Conservation (phyloP, 768 basidiomycete genomes). For the Suillus plorans region DNA sequence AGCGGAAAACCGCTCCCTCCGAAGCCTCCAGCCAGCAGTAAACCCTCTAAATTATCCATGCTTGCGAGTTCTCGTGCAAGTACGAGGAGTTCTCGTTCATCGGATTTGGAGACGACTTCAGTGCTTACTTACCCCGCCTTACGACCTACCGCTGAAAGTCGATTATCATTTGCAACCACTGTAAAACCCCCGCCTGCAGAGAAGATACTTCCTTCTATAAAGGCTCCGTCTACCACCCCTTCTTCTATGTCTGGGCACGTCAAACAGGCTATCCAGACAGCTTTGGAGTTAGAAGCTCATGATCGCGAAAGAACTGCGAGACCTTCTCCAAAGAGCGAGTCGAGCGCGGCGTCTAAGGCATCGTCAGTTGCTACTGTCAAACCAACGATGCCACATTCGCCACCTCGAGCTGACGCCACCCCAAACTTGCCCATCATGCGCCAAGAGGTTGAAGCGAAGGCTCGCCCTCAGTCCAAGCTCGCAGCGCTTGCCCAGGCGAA, state of each 20-base stretch:
- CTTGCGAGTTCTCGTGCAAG: conserved; percentile 67
- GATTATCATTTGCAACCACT: conserved; percentile 30
- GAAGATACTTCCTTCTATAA: conserved; percentile 26
- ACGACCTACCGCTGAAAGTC: conserved; percentile 65
- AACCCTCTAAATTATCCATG: conserved; percentile 67
- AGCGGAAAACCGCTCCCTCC: conserved; percentile 28
- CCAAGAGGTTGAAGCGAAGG: conserved; percentile 18
- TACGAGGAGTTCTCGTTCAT: conserved; percentile 53
- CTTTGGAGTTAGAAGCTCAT: conserved; percentile 58
- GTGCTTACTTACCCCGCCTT: conserved; percentile 72
- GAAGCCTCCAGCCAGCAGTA: conserved; percentile 26
- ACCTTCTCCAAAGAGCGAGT: conserved; percentile 10
- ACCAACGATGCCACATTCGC: conserved; percentile 19
- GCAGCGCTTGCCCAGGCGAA: conserved; percentile 71
- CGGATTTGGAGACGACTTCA: conserved; percentile 54
- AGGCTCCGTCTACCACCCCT: conserved; percentile 29
- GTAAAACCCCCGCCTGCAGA: conserved; percentile 13
- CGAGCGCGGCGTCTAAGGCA: conserved; percentile 16
- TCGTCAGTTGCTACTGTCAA: conserved; percentile 24
- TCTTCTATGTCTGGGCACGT: conserved; percentile 63
- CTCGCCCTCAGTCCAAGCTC: conserved; percentile 65
- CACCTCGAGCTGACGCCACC: conserved; percentile 22
- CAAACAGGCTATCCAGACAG: conserved; percentile 65
- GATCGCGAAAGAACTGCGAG: conserved; percentile 32
- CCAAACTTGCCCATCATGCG: conserved; percentile 11